phyloP scores from a whole-genome alignment of 2,329 filamentous ascomycete genomes.

The Neobulgaria alba region DNA sequence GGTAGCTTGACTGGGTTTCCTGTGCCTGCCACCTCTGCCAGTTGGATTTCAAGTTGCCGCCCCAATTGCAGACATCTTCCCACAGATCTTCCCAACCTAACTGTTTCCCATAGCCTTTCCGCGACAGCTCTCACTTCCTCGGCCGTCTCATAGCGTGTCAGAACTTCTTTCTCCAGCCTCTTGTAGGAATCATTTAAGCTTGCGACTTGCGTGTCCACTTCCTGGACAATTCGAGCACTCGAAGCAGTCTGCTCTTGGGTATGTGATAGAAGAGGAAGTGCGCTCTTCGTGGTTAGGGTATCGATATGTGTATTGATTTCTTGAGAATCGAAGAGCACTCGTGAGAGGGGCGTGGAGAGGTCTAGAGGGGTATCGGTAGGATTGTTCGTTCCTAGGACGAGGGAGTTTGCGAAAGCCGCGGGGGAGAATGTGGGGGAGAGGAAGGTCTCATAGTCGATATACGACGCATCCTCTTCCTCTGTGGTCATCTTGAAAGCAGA shows the following conservation, averaged over 20 bases:
- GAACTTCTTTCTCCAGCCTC: conserved; percentile 77
- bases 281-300: conserved; percentile 73
- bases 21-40: conserved; percentile 51
- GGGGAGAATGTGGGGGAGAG: conserved; percentile 76
- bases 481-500: conserved; percentile 14
- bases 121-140: conserved; percentile 74
- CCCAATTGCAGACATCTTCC: conserved; percentile 73
- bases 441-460: conserved; percentile 94
- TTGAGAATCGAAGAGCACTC: conserved; percentile 92
- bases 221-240: conserved; percentile 61
- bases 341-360: conserved; percentile 85
- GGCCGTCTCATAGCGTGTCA: conserved; percentile 76
- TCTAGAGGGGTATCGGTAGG: conserved; percentile 82
- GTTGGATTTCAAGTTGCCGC: conserved; percentile 78
- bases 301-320: conserved; percentile 97
- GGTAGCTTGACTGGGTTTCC: conserved; percentile 29
- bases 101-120: conserved; percentile 69
- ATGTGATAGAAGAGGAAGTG: conserved; percentile 70
- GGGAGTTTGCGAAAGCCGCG: conserved; percentile 73
- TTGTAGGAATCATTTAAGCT: conserved; percentile 78
- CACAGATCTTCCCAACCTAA: conserved; percentile 68
- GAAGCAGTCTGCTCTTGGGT: conserved; percentile 67
- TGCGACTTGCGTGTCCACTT: conserved; percentile 72
- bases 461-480: conserved; percentile 57
- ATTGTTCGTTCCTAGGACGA: conserved; percentile 88